These are phyloP conservation scores for Calonectria henricotiae DNA, from an alignment of 2,329 filamentous ascomycete species.

Conservation along the genomic window DNA sequence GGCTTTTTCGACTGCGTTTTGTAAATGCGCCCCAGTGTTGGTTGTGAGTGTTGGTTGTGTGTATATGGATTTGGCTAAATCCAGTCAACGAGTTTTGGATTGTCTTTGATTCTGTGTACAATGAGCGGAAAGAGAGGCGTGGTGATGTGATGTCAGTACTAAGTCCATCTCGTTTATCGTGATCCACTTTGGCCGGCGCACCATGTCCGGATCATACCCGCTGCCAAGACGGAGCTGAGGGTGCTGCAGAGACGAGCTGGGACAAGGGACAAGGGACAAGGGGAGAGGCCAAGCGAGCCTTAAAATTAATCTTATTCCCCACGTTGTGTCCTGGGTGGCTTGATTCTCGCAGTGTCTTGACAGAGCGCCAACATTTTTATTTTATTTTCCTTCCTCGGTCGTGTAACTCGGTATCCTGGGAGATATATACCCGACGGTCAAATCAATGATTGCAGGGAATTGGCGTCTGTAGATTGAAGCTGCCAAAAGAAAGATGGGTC, in stretches of 20 bases:
- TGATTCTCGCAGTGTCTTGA: not conserved
- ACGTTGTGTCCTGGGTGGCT: not conserved
- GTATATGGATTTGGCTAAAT: not conserved
- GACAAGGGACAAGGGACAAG: not conserved
- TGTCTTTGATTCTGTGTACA: too few species aligned
- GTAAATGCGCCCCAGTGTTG: not conserved
- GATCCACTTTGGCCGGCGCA: slow-evolving; percentile 20
- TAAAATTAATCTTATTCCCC: slow-evolving; percentile 28
- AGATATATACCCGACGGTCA: too few species aligned
- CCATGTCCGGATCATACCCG: not conserved
- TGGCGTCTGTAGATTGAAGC: not conserved
- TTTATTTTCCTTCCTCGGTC: not conserved
- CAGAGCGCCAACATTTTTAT: not conserved
- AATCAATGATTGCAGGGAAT: not conserved
- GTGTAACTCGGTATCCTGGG: too few species aligned
- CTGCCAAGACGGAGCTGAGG: slow-evolving; percentile 32
- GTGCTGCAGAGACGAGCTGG: slow-evolving; percentile 19
- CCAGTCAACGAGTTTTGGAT: too few species aligned
- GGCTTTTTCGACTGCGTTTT: not conserved
- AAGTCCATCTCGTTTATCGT: slow-evolving; percentile 22
- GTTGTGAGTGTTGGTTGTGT: not conserved
- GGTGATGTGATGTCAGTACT: not conserved
- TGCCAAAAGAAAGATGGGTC: slow-evolving; percentile 41
- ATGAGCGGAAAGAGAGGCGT: not conserved
- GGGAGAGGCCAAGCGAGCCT: slow-evolving; percentile 13